phyloP scores from a whole-genome alignment of 164 flowering plant species.

The Chimonanthus praecox region DNA sequence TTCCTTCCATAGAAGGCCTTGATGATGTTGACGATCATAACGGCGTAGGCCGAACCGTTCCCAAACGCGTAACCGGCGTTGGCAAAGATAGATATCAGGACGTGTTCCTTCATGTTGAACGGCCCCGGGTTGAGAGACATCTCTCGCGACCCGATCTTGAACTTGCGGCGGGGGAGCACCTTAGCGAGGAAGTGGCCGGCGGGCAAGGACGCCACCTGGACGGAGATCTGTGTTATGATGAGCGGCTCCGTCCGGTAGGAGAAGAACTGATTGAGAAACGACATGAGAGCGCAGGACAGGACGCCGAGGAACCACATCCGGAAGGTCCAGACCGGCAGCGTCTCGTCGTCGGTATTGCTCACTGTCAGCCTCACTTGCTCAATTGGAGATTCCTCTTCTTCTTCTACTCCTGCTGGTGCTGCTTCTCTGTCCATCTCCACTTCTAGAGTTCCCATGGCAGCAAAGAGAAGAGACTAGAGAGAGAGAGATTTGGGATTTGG shows the following conservation, averaged over 20 bases:
- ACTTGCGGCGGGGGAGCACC: constrained; percentile 37
- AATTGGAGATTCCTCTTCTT: constrained; percentile 65
- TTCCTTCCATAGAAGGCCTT: constrained; percentile 55
- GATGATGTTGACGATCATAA: constrained; percentile 48
- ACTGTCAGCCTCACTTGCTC: constrained; percentile 84
- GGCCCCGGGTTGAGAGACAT: constrained; percentile 72
- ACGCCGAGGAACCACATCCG: constrained; percentile 85
- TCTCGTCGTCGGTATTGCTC: constrained; percentile 69
- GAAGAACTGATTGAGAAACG: constrained; percentile 85
- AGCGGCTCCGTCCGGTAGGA: constrained; percentile 68
- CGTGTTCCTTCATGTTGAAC: constrained; percentile 78
- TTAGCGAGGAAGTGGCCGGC: constrained; percentile 59
- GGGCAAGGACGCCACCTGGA: constrained; percentile 60
- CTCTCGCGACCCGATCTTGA: constrained; percentile 30
- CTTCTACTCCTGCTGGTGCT: neutral
- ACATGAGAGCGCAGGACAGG: constrained; percentile 55
- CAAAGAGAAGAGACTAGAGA: neutral
- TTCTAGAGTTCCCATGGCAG: neutral
- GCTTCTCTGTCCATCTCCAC: neutral
- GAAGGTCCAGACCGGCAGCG: constrained; percentile 85
- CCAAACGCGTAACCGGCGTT: constrained; percentile 77
- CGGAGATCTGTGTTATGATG: constrained; percentile 52
- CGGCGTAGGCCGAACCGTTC: constrained; percentile 52
- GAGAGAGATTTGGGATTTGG: neutral
- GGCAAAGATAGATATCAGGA: constrained; percentile 64